Evolutionary conservation across 2,329 filamentous ascomycete genomes (phyloP).

Genomic region (Neobulgaria alba): DNA sequence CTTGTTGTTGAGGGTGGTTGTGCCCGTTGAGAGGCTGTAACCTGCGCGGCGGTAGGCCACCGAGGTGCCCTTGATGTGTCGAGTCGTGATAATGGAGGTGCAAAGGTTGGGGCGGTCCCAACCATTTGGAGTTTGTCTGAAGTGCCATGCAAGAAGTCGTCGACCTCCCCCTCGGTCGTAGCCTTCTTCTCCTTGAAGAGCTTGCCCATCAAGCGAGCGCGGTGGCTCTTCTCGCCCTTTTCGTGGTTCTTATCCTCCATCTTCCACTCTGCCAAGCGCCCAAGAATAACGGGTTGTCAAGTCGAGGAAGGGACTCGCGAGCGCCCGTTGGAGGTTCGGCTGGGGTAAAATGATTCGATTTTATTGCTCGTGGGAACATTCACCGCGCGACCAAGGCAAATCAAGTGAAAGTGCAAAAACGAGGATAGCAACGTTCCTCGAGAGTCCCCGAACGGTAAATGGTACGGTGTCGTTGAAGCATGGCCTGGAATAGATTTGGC

Average conservation of each 20-base stretch:
- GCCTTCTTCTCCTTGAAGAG: conserved; percentile 34
- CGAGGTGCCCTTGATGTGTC: conserved; percentile 41
- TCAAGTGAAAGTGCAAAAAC: too few relatives aligned
- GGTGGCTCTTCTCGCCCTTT: conserved; percentile 23
- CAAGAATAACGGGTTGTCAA: too few relatives aligned
- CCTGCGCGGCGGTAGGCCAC: conserved; percentile 40
- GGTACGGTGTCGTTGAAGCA: too few relatives aligned
- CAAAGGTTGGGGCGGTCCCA: conserved; percentile 29
- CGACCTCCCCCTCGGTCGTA: conserved; percentile 38
- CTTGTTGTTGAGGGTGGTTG: conserved; percentile 24
- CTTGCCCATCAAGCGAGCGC: conserved; percentile 46
- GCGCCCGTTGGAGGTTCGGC: too few relatives aligned
- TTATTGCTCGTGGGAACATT: too few relatives aligned
- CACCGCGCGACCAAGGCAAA: too few relatives aligned
- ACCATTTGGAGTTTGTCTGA: conserved; percentile 47
- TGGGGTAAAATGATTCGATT: too few relatives aligned
- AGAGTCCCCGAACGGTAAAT: too few relatives aligned
- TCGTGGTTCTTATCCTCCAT: conserved; percentile 21
- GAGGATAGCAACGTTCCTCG: too few relatives aligned
- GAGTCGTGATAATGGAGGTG: conserved; percentile 28
- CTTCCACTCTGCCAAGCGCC: neutral
- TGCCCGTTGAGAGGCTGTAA: conserved; percentile 22
- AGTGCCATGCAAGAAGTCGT: conserved; percentile 50
- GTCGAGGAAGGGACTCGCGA: too few relatives aligned
- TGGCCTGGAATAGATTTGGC: too few relatives aligned